Evolutionary conservation across 140 eudicot species (phyloP), one percentile per base, ranked within the genome.

Genomic region (Bidens hawaiensis): DNA sequence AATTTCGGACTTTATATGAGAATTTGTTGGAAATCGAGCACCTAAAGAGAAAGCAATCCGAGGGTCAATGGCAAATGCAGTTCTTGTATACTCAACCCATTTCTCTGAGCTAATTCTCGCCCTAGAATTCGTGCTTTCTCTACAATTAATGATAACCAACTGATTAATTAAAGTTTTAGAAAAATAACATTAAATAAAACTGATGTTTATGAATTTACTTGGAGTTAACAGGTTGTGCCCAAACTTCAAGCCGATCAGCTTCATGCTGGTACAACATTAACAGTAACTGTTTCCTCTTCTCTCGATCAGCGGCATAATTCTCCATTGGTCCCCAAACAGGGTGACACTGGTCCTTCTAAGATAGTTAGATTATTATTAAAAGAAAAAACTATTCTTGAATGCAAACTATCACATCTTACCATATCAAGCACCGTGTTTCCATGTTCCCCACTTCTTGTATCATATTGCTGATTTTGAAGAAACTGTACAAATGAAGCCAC

Each of bases 291-390:
- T 81, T 88, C 84, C 99, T 75, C 78, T 83, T 93, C 55, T 93
- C 99, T 70, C 95, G 76, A 56, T 90, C 96, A 63, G 56, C 74
- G 53, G 76, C 76, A 65, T 85, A 85, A 76, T 83, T 85, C 74
- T 85, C 97, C 88, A 88, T 76, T 53, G 67, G 83, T 61, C 99
- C 99, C 99, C 99, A 93, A 41, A 93, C 84, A 57, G 99, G 99
- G 67, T 93, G 99, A 66, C 58, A 34, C 4, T 83, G 85, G 71
- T 83, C 97, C 72, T 75, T 85, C 95, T 85, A 85, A 47, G 66
- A 62, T 77, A 27, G 7, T 24, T 15, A 55, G 25, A 55, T 26
- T 55, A 55, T 15, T 27, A 55, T 28, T 13, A 24, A 52, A 25
- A 24, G 18, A 10, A 25, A 12, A 24, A 52, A 51, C 34, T 12